A percentile compares a stretch with the other conserved stretches of the same genome.
These are phyloP conservation scores for Chrysoporthe austroafricana DNA, from an alignment of 2,329 filamentous ascomycete species.

Conservation along the genomic window DNA sequence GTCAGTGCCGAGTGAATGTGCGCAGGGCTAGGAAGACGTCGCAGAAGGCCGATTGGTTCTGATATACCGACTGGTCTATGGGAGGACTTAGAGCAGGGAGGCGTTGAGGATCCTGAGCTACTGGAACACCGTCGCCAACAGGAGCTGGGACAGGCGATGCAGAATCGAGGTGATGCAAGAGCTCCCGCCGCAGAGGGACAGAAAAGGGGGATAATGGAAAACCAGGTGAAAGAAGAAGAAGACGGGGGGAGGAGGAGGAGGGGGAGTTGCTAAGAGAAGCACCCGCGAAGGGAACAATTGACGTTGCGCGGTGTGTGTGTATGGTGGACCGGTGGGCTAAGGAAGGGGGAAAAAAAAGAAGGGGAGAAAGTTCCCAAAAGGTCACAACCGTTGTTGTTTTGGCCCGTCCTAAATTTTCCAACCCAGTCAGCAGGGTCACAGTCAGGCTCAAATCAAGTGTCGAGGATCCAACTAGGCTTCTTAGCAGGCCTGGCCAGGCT, in stretches of 20 bases:
- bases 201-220: conserved; percentile 18
- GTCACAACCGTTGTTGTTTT: conserved; percentile 27
- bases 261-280: conserved; percentile 20
- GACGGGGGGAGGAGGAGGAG: conserved; percentile 6
- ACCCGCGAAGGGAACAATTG: conserved; percentile 29
- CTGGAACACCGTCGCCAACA: conserved; percentile 3
- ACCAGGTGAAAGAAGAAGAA: conserved; percentile 27
- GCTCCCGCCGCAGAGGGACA: neutral
- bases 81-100: neutral
- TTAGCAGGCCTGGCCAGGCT: conserved; percentile 6
- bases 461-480: neutral
- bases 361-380: conserved; percentile 7
- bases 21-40: neutral
- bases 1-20: neutral
- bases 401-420: conserved; percentile 23
- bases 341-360: conserved; percentile 8
- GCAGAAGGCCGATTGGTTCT: neutral
- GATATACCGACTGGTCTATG: neutral
- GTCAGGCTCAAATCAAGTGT: conserved; percentile 10
- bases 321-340: conserved; percentile 26
- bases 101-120: neutral
- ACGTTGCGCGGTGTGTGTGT: conserved; percentile 26
- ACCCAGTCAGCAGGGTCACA: conserved; percentile 15
- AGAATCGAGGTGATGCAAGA: conserved; percentile 9
- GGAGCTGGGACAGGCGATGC: conserved; percentile 2